Base-by-base conservation (phyloP, 2,329 filamentous ascomycete species). In the Alternaria brassicae region DNA sequence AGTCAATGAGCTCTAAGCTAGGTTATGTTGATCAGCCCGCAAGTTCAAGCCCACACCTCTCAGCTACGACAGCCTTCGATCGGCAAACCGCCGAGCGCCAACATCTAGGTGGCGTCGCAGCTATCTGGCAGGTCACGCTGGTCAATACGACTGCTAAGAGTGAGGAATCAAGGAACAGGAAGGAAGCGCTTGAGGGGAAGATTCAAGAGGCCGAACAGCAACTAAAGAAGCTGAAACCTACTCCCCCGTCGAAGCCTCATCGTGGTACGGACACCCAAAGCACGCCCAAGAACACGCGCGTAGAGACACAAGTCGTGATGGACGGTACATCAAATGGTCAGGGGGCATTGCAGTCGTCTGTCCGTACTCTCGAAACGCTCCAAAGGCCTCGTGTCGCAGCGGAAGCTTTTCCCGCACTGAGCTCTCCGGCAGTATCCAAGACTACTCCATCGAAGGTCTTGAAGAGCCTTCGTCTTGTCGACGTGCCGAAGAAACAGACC, bases 391-490 rank as follows among this genome's bases (percentile, higher is more conserved):
- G 13, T 6, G n/a, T 9, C 3, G 27, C 36, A 28, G 10, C 13
- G 15, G 48, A 44, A 17, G 50, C 50, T 4, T 53, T 53, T n/a
- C 50, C 50, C 8, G 27, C 39, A 13, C 30, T 53, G 28, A 42
- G 17, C 39, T 36, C 39, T n/a, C 28, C 39, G 13, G 27, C n/a
- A 8, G 39, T 32, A 25, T 19, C 48, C 5, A 19, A 17, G 12
- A 13, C 39, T 28, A 32, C 15, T 13, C 28, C 28, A 19, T 27
- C 50, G 6, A 44, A 23, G n/a, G 19, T 4, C 5, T 44, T 30
- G 27, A 44, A 12, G 39, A 53, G 50, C 8, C 50, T 53, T 36
- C 50, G 50, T 23, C 28, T 53, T 4, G 50, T 53, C 19, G 19
- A 8, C 4, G 8, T 15, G 1, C 50, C 15, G 12, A 53, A 53